Percentiles rank a stretch among this genome's conserved stretches.
Evolutionary conservation across 2,329 filamentous ascomycete genomes (phyloP).

Genomic region (Neonectria punicea): DNA sequence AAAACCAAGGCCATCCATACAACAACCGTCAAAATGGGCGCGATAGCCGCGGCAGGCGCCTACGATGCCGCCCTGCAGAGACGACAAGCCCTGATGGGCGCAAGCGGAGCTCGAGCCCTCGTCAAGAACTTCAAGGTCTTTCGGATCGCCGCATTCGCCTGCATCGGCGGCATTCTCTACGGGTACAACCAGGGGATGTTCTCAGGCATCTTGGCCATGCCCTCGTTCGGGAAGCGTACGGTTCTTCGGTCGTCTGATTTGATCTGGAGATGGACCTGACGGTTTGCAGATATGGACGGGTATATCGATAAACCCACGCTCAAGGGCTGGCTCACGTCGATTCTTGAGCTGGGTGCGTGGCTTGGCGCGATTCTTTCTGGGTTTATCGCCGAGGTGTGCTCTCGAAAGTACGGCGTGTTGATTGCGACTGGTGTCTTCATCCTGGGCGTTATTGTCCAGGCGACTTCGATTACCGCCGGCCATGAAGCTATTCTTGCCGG

Average conservation of each 20-base stretch:
- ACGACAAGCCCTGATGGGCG: slow-evolving; percentile 64
- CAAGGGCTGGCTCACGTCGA: slow-evolving; percentile 71
- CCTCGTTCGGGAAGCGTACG: slow-evolving; percentile 62
- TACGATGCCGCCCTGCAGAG: slow-evolving; percentile 64
- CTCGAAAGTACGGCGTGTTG: slow-evolving; percentile 76
- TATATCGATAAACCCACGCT: slow-evolving; percentile 63
- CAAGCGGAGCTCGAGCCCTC: slow-evolving; percentile 61
- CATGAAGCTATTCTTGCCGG: slow-evolving; percentile 73
- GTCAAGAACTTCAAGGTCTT: slow-evolving; percentile 71
- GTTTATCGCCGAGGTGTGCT: slow-evolving; percentile 75
- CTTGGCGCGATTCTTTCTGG: slow-evolving; percentile 76
- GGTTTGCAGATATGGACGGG: slow-evolving; percentile 62
- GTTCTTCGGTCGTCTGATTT: slow-evolving; percentile 6
- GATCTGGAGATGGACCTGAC: slow-evolving; percentile 22
- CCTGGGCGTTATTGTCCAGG: slow-evolving; percentile 75
- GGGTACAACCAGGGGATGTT: slow-evolving; percentile 77
- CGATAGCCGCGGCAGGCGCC: slow-evolving; percentile 18
- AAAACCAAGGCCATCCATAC: background rate
- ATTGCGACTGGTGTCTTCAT: slow-evolving; percentile 75
- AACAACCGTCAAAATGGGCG: slow-evolving; percentile 8
- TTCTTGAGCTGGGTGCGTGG: slow-evolving; percentile 82
- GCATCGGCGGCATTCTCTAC: slow-evolving; percentile 70
- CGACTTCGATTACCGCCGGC: slow-evolving; percentile 66
- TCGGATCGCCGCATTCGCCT: slow-evolving; percentile 69
- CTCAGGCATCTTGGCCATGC: slow-evolving; percentile 71